phyloP scores from a whole-genome alignment of 805 yeast genomes.

The Ogataea henricii region DNA sequence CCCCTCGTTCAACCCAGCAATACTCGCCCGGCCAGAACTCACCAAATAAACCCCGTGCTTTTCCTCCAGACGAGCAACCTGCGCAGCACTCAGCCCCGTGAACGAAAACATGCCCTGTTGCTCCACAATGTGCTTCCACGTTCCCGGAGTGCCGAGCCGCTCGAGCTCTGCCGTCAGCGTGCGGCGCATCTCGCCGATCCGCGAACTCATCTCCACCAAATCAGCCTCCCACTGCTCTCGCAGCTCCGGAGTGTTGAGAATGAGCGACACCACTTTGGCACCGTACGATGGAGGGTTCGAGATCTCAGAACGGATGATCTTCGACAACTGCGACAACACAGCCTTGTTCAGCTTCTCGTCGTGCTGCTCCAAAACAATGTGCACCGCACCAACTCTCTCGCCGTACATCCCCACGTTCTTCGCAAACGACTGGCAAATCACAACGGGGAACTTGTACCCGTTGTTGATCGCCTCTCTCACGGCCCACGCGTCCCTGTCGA shows the following conservation, averaged over 20 bases:
- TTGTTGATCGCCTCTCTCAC: constrained; percentile 62
- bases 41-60: constrained; percentile 83
- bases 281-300: constrained; percentile 97
- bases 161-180: constrained; percentile 62
- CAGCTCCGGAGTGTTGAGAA: constrained; percentile 67
- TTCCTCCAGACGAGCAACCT: constrained; percentile 73
- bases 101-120: constrained; percentile 98
- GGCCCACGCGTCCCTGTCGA: constrained; percentile 83
- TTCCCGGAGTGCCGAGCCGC: constrained; percentile 76
- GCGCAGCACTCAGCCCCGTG: constrained; percentile 79
- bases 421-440: constrained; percentile 94
- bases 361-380: constrained; percentile 57
- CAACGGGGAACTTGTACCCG: constrained; percentile 53
- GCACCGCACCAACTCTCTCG: constrained; percentile 95
- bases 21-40: constrained; percentile 84
- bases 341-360: constrained; percentile 50
- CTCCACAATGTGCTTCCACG: constrained; percentile 85
- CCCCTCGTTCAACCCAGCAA: constrained; percentile 85
- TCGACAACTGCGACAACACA: constrained; percentile 72
- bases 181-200: constrained; percentile 79
- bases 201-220: constrained; percentile 80
- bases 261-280: constrained; percentile 81
- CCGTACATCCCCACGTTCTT: constrained; percentile 97
- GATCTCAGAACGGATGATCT: constrained; percentile 77
- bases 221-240: constrained; percentile 81